Conservation (phyloP, 2,329 filamentous ascomycete species). For the Cordyceps cicadae region DNA sequence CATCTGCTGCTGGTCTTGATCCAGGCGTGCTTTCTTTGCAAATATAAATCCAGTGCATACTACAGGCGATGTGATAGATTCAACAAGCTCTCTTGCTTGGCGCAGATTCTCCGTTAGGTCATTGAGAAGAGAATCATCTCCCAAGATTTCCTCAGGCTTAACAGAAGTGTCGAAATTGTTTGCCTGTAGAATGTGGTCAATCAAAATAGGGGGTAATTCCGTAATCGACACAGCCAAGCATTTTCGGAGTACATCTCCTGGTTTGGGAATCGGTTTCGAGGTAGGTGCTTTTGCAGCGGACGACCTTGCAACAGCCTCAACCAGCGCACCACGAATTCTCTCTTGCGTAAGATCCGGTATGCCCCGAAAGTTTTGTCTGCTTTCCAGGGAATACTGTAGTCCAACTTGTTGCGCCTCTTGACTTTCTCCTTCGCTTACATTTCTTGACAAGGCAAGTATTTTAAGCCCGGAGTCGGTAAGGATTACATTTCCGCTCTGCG, state of each 20-base stretch:
- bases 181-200: constrained; percentile 74
- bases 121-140: constrained; percentile 55
- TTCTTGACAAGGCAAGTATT: constrained; percentile 71
- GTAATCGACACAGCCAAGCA: constrained; percentile 76
- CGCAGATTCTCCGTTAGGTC: constrained; percentile 60
- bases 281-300: constrained; percentile 44
- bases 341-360: constrained; percentile 68
- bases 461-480: constrained; percentile 78
- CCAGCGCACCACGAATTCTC: constrained; percentile 59
- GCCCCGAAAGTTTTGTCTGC: constrained; percentile 75
- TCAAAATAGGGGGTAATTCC: constrained; percentile 77
- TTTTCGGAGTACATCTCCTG: constrained; percentile 67
- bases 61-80: constrained; percentile 57
- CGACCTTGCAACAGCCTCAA: constrained; percentile 54
- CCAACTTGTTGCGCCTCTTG: constrained; percentile 76
- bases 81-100: constrained; percentile 61
- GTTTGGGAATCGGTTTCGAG: constrained; percentile 57
- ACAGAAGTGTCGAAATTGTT: constrained; percentile 60
- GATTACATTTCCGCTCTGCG: constrained; percentile 76
- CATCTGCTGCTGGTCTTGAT: constrained; percentile 14
- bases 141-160: constrained; percentile 61
- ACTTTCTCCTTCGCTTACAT: constrained; percentile 72
- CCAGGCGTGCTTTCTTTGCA: constrained; percentile 43
- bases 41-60: constrained; percentile 79
- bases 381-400: constrained; percentile 67